Conservation (phyloP, 345 rosid species). For the Populus alba region DNA sequence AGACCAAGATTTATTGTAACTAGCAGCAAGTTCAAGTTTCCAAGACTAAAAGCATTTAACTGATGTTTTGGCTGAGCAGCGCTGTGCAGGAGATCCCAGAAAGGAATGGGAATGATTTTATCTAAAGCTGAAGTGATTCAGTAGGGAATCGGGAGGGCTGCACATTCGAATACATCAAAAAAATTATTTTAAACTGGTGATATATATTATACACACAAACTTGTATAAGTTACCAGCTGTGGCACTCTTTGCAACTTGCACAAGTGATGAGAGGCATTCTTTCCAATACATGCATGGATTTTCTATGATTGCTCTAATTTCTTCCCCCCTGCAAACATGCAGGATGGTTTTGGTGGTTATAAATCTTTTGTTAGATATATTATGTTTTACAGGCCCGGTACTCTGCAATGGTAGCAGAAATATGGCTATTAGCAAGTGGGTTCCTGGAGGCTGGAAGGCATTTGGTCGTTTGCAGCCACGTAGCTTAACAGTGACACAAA, state of each 20-base stretch:
- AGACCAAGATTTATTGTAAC: neutral
- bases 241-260: neutral
- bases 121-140: neutral
- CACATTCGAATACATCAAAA: neutral
- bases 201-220: neutral
- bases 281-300: neutral
- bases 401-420: constrained; percentile 69
- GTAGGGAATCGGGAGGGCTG: neutral
- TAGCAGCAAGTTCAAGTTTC: neutral
- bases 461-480: constrained; percentile 83
- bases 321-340: neutral
- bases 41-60: constrained; percentile 8
- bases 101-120: constrained; percentile 41
- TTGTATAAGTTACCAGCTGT: neutral
- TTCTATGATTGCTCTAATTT: neutral
- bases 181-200: neutral
- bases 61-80: constrained; percentile 44
- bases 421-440: constrained; percentile 96
- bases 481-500: constrained; percentile 88
- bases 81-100: constrained; percentile 52
- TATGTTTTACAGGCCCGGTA: constrained; percentile 62
- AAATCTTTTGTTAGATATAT: neutral
- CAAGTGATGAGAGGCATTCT: neutral
- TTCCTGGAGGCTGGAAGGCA: constrained; percentile 97
- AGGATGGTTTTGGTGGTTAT: neutral